phyloP scores from a whole-genome alignment of 345 rosid genomes.

The Aquilaria sinensis region DNA sequence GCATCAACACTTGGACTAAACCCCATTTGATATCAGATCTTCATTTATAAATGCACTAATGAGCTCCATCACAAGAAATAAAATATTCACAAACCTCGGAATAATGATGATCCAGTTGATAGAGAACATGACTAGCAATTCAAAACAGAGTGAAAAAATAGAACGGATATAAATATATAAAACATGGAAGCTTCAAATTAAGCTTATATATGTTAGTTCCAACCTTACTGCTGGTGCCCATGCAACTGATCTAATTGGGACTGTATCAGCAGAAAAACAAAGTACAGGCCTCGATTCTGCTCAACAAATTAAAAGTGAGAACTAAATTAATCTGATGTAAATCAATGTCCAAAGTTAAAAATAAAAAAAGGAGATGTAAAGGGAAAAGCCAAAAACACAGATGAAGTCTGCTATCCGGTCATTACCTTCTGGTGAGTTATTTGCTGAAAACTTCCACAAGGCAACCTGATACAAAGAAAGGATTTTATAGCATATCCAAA shows the following conservation, averaged over 20 bases:
- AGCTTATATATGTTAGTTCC: neutral
- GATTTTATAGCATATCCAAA: too few relatives aligned
- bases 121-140: too few relatives aligned
- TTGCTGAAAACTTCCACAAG: constrained; percentile 75
- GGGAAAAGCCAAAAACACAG: neutral
- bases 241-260: constrained; percentile 74
- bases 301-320: constrained; percentile 13
- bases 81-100: too few relatives aligned
- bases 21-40: too few relatives aligned
- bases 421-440: constrained; percentile 51
- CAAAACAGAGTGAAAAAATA: too few relatives aligned
- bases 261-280: constrained; percentile 77
- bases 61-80: too few relatives aligned
- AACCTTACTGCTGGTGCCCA: constrained; percentile 90
- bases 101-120: too few relatives aligned
- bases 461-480: constrained; percentile 58
- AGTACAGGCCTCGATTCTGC: constrained; percentile 89
- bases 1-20: too few relatives aligned
- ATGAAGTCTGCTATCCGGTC: neutral
- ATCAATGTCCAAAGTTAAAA: neutral
- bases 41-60: too few relatives aligned
- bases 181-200: too few relatives aligned
- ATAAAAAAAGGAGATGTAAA: neutral
- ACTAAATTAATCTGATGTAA: neutral
- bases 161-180: too few relatives aligned